Conservation (phyloP, 2,329 filamentous ascomycete species). For the Diaporthe eres region DNA sequence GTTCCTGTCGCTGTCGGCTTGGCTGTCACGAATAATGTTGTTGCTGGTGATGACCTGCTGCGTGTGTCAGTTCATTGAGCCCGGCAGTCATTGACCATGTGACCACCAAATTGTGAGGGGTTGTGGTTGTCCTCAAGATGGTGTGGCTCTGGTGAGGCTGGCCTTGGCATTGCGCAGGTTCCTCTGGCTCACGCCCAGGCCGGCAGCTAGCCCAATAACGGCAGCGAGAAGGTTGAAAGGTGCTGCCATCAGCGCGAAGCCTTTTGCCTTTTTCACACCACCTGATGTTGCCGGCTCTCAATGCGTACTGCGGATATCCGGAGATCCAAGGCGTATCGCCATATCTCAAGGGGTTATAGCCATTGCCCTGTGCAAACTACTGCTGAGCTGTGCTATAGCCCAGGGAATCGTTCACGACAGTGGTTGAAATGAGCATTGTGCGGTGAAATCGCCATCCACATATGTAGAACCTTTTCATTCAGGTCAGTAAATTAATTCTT, state of each 20-base stretch:
- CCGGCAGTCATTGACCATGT: neutral
- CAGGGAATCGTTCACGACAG: too few species aligned
- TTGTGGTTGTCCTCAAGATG: neutral
- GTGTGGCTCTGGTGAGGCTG: conserved; percentile 40
- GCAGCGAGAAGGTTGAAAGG: conserved; percentile 43
- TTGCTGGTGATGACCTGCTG: conserved; percentile 19
- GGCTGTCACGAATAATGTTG: conserved; percentile 27
- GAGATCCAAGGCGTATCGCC: too few species aligned
- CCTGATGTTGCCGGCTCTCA: too few species aligned
- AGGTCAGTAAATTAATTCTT: too few species aligned
- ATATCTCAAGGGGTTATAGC: too few species aligned
- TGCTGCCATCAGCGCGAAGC: conserved; percentile 40
- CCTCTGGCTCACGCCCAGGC: conserved; percentile 48
- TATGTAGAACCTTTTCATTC: too few species aligned
- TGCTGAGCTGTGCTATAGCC: too few species aligned
- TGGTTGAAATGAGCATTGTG: too few species aligned
- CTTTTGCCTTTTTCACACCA: neutral
- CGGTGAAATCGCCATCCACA: too few species aligned
- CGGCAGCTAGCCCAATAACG: conserved; percentile 48
- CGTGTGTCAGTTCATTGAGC: neutral
- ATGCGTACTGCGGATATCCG: too few species aligned
- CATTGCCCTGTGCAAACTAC: too few species aligned
- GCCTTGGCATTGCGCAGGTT: conserved; percentile 44
- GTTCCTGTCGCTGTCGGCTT: conserved; percentile 24
- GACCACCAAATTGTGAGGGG: neutral